A percentile compares a stretch with the other conserved stretches of the same genome.
Evolutionary conservation across 805 yeast species (phyloP).

Genomic region (Komagataella mondaviorum): DNA sequence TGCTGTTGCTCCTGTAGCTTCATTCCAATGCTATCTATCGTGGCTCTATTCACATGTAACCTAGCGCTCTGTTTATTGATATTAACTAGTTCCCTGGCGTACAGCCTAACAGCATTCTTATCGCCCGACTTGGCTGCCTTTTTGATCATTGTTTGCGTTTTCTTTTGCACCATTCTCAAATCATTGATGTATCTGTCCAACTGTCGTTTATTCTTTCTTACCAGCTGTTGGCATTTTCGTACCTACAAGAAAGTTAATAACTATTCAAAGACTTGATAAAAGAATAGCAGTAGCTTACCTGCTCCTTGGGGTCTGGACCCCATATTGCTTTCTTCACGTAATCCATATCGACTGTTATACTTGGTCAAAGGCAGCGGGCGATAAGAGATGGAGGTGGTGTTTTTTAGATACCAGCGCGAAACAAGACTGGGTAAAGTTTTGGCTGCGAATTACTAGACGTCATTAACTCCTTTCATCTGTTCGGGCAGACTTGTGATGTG

Average conservation of each 20-base stretch:
- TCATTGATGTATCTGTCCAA: conserved; percentile 65
- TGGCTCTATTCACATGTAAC: conserved; percentile 70
- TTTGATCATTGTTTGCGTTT: conserved; percentile 67
- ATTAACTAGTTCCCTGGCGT: conserved; percentile 71
- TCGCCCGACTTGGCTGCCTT: conserved; percentile 69
- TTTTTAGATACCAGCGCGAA: not conserved
- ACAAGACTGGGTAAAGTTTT: not conserved
- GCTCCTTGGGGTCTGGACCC: conserved; percentile 96
- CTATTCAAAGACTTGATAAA: not conserved
- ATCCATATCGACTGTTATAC: conserved; percentile 39
- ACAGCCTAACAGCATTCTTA: conserved; percentile 55
- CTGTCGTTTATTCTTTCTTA: conserved; percentile 77
- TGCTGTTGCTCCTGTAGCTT: conserved; percentile 88
- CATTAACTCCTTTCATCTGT: too few species aligned
- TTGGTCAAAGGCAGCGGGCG: not conserved
- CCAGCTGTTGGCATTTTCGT: conserved; percentile 62
- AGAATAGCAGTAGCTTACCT: conserved; percentile 22
- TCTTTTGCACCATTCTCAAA: conserved; percentile 45
- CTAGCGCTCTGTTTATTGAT: conserved; percentile 63
- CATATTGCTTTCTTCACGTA: conserved; percentile 75
- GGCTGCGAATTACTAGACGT: not conserved
- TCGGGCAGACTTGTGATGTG: not conserved
- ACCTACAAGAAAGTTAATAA: conserved; percentile 19
- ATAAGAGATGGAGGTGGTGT: not conserved
- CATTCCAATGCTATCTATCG: conserved; percentile 74